Conservation (phyloP, 2,329 filamentous ascomycete species). For the Penicillium corylophilum region DNA sequence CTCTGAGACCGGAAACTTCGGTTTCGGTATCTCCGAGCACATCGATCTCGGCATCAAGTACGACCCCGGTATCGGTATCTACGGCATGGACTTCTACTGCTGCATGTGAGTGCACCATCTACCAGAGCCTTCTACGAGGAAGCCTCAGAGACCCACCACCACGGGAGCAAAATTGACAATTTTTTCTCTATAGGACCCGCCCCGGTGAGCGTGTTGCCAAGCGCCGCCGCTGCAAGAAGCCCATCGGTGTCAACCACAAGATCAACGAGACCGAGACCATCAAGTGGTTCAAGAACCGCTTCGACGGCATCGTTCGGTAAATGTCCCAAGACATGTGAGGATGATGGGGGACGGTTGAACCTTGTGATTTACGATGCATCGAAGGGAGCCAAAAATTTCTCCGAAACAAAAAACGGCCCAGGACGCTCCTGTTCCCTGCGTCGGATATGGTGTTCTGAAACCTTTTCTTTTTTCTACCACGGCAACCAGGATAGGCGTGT, state of each 20-base stretch:
- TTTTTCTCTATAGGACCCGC: constrained; percentile 65
- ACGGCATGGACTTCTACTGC: constrained; percentile 99
- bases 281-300: constrained; percentile 96
- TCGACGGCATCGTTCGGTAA: constrained; percentile 99
- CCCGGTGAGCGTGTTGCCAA: constrained; percentile 97
- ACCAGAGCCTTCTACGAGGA: not conserved
- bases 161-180: constrained; percentile 28
- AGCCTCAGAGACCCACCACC: not conserved
- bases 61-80: constrained; percentile 96
- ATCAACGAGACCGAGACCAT: constrained; percentile 94
- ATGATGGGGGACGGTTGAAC: constrained; percentile 28
- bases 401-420: constrained; percentile 25
- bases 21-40: constrained; percentile 99
- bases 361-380: constrained; percentile 36
- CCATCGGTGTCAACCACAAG: constrained; percentile 82
- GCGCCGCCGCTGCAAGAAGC: constrained; percentile 85
- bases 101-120: constrained; percentile 71
- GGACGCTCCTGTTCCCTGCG: constrained; percentile 25
- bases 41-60: constrained; percentile 99
- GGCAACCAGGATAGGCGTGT: constrained; percentile 41
- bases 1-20: constrained; percentile 99
- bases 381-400: constrained; percentile 27
- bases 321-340: constrained; percentile 36
- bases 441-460: constrained; percentile 31
- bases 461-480: constrained; percentile 34